These are phyloP conservation scores for Ophiognomonia clavigignenti-juglandacearum DNA, from an alignment of 2,329 filamentous ascomycete genomes.

Conservation along the genomic window DNA sequence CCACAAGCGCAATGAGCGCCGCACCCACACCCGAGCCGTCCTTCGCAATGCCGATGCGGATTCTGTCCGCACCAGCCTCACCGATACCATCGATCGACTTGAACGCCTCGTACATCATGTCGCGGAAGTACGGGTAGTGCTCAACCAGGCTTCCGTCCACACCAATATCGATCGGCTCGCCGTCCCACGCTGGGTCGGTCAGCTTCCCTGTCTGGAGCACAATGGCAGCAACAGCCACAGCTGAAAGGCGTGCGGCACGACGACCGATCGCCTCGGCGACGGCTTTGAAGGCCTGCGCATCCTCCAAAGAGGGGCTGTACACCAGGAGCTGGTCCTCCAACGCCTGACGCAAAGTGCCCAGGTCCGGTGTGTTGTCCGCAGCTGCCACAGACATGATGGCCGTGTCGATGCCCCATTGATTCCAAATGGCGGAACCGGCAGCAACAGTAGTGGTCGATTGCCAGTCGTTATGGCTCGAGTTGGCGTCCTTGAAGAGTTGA, in stretches of 20 bases:
- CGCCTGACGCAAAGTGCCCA: constrained; percentile 69
- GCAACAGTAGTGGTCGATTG: constrained; percentile 66
- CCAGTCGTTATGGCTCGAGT: constrained; percentile 66
- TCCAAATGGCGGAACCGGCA: constrained; percentile 62
- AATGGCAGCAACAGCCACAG: constrained; percentile 81
- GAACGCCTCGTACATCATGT: constrained; percentile 80
- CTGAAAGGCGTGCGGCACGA: constrained; percentile 81
- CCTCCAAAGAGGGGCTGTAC: constrained; percentile 70
- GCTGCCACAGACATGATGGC: constrained; percentile 84
- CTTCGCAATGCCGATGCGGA: constrained; percentile 93
- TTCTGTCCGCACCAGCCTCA: constrained; percentile 70
- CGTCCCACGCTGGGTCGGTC: constrained; percentile 46
- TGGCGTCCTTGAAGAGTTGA: constrained; percentile 70
- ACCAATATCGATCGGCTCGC: constrained; percentile 79
- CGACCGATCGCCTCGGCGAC: constrained; percentile 80
- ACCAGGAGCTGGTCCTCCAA: constrained; percentile 74
- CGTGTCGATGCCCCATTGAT: constrained; percentile 87
- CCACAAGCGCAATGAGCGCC: constrained; percentile 88
- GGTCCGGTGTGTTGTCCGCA: constrained; percentile 68
- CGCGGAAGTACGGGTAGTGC: constrained; percentile 90
- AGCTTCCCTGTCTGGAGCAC: constrained; percentile 77
- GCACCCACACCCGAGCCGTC: constrained; percentile 95
- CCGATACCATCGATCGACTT: constrained; percentile 74
- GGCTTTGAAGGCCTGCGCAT: constrained; percentile 82
- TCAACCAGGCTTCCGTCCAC: constrained; percentile 94